Evolutionary conservation across 2,329 filamentous ascomycete species (phyloP).

Genomic region (Arthrobotrys iridis): DNA sequence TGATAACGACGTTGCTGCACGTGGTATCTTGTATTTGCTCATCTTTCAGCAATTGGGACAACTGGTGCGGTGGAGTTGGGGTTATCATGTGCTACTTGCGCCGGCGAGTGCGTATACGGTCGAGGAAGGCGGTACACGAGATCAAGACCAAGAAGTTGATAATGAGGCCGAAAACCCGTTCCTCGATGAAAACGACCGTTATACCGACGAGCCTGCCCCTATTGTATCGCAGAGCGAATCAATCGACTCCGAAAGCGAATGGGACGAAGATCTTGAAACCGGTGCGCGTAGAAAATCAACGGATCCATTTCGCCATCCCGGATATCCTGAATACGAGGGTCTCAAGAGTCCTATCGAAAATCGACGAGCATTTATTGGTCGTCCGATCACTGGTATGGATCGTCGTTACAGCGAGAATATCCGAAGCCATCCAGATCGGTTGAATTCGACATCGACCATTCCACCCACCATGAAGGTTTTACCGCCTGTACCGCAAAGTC

Average conservation of each 20-base stretch:
- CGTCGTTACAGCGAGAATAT: conserved; percentile 35
- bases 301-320: conserved; percentile 38
- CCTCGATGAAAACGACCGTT: conserved; percentile 60
- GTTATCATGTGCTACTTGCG: conserved; percentile 92
- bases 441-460: background rate
- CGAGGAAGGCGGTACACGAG: conserved; percentile 63
- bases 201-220: conserved; percentile 62
- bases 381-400: conserved; percentile 47
- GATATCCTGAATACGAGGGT: conserved; percentile 46
- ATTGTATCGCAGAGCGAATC: conserved; percentile 64
- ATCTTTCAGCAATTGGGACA: conserved; percentile 98
- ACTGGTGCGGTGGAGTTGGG: conserved; percentile 96
- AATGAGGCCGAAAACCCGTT: conserved; percentile 66
- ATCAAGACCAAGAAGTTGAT: conserved; percentile 64
- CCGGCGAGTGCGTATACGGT: conserved; percentile 78
- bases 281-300: conserved; percentile 35
- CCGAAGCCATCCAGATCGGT: conserved; percentile 44
- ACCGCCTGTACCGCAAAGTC: conserved; percentile 15
- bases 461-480: conserved; percentile 24
- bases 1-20: conserved; percentile 90
- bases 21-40: conserved; percentile 92
- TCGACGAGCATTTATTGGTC: conserved; percentile 21
- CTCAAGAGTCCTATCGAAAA: conserved; percentile 26
- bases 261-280: conserved; percentile 61
- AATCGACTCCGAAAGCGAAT: conserved; percentile 63